phyloP scores from a whole-genome alignment of 768 basidiomycete species.

The Kwoniella sp. region DNA sequence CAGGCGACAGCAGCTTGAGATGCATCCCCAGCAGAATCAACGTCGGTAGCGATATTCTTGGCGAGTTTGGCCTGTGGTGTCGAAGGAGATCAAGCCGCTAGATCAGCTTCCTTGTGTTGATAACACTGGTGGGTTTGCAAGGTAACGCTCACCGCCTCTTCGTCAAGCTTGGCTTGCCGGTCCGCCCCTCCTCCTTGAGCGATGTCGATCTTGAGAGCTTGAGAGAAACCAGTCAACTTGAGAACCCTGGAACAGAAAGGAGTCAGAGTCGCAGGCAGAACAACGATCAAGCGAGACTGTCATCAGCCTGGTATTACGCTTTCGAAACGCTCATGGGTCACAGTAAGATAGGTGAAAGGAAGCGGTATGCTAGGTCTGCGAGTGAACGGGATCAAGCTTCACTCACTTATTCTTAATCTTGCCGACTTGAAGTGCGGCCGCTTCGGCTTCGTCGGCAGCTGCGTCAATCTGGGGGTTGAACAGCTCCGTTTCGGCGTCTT shows the following conservation, averaged over 20 bases:
- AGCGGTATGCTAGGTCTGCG: too few species aligned
- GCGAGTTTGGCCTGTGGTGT: constrained; percentile 15
- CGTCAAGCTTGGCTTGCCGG: constrained; percentile 12
- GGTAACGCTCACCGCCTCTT: constrained; percentile 11
- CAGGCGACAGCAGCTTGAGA: constrained; percentile 9
- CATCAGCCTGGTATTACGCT: too few species aligned
- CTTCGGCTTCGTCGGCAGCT: constrained; percentile 13
- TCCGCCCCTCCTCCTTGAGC: constrained; percentile 22
- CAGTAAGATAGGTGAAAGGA: too few species aligned
- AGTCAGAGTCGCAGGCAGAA: too few species aligned
- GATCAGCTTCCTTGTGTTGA: background rate
- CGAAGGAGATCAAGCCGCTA: background rate
- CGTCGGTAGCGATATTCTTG: constrained; percentile 22
- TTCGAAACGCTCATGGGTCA: too few species aligned
- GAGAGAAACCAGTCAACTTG: constrained; percentile 22
- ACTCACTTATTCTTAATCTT: constrained; percentile 35
- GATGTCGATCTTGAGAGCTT: constrained; percentile 19
- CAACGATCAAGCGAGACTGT: too few species aligned
- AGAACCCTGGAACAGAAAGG: constrained; percentile 19
- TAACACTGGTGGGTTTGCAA: too few species aligned
- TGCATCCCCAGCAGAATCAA: constrained; percentile 8
- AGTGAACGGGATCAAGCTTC: background rate
- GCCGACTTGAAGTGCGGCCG: constrained; percentile 22
- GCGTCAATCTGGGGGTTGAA: constrained; percentile 28
- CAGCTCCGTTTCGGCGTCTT: constrained; percentile 22